phyloP scores from a whole-genome alignment of 768 basidiomycete species.

The Auriscalpium orientale region DNA sequence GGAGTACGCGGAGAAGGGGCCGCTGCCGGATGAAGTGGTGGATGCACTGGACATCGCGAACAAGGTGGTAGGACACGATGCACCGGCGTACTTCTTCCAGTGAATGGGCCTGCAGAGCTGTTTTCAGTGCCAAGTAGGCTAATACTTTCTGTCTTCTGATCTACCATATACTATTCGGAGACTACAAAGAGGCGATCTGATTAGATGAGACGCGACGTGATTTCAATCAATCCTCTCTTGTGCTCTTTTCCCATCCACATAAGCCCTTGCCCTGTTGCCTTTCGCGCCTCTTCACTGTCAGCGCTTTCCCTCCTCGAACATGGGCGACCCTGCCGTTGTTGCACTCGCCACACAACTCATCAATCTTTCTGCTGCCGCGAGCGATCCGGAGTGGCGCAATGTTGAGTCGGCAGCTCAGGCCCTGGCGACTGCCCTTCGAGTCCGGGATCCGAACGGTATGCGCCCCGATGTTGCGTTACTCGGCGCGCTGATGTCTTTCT shows the following conservation, averaged over 20 bases:
- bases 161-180: too few relatives aligned
- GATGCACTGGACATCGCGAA: conserved; percentile 44
- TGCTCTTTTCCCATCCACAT: too few relatives aligned
- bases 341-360: conserved; percentile 8
- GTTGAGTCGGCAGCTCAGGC: conserved; percentile 8
- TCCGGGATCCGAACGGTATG: conserved; percentile 2
- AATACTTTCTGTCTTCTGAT: too few relatives aligned
- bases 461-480: background rate
- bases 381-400: conserved; percentile 13
- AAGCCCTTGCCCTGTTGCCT: too few relatives aligned
- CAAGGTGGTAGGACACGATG: conserved; percentile 24
- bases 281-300: too few relatives aligned
- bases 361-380: background rate
- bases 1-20: conserved; percentile 42
- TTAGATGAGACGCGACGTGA: too few relatives aligned
- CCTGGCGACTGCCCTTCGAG: conserved; percentile 9
- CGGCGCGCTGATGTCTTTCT: background rate
- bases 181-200: too few relatives aligned
- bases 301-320: background rate
- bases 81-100: background rate
- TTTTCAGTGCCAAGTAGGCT: too few relatives aligned
- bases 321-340: conserved; percentile 6
- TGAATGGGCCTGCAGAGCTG: too few relatives aligned
- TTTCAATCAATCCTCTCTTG: too few relatives aligned
- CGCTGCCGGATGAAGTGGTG: conserved; percentile 45